Conservation (phyloP, 2,329 filamentous ascomycete species). For the Knufia fluminis region DNA sequence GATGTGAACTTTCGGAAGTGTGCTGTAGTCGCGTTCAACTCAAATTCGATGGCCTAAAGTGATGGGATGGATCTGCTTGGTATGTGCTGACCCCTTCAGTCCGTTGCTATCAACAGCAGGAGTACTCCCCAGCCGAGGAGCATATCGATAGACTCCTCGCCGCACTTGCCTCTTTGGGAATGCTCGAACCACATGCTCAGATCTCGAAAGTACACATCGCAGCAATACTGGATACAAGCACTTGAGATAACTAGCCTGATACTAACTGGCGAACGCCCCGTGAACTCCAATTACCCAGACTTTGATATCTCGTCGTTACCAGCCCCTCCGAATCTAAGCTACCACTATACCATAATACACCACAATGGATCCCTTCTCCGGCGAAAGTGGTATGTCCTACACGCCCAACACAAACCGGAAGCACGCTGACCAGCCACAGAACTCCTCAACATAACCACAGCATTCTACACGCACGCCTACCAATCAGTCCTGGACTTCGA, state of each 20-base stretch:
- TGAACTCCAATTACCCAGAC: no score
- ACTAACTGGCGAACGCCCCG: no score
- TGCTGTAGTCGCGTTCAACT: neutral
- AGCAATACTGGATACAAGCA: no score
- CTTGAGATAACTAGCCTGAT: no score
- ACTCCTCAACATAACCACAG: conserved; percentile 58
- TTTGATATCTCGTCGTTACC: no score
- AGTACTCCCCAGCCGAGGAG: neutral
- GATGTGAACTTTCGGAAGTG: neutral
- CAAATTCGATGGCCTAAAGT: neutral
- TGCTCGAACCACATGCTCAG: neutral
- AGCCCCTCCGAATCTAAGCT: neutral
- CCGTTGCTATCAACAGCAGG: neutral
- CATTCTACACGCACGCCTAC: conserved; percentile 71
- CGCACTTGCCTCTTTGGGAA: conserved; percentile 4
- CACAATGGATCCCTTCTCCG: conserved; percentile 53
- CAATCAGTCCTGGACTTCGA: conserved; percentile 79
- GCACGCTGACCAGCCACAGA: conserved; percentile 34
- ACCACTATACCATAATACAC: neutral
- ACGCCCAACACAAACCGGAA: conserved; percentile 5
- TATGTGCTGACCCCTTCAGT: neutral
- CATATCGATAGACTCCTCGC: neutral
- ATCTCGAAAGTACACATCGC: neutral
- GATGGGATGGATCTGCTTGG: neutral
- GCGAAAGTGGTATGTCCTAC: conserved; percentile 47